A percentile compares a stretch with the other conserved stretches of the same genome.
Evolutionary conservation across 768 basidiomycete genomes (phyloP).

Genomic region (Hygrophorus pudorinus): DNA sequence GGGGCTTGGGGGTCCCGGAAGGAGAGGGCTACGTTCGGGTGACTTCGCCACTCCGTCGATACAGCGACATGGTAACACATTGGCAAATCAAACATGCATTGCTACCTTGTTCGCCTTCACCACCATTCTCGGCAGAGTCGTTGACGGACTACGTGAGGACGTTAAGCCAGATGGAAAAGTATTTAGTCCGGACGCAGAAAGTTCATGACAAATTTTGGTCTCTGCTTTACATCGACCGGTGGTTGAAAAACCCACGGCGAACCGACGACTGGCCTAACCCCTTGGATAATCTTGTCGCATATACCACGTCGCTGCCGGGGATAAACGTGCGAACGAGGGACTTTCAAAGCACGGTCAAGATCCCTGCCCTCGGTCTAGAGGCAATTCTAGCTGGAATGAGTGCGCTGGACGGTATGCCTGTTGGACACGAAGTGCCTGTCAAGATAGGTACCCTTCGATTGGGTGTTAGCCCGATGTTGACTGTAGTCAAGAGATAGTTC

Average conservation of each 20-base stretch:
- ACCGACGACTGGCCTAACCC: conserved; percentile 15
- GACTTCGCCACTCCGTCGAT: conserved; percentile 86
- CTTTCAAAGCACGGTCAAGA: conserved; percentile 10
- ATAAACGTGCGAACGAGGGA: conserved; percentile 8
- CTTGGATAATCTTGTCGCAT: conserved; percentile 16
- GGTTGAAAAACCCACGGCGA: conserved; percentile 20
- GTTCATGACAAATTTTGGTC: conserved; percentile 26
- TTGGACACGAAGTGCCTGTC: conserved; percentile 14
- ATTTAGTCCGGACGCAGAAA: conserved; percentile 19
- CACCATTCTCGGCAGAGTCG: conserved; percentile 36
- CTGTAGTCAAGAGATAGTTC: conserved; percentile 7
- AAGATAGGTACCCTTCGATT: conserved; percentile 18
- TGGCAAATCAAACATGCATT: conserved; percentile 90
- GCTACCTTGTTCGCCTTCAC: conserved; percentile 27
- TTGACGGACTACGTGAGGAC: conserved; percentile 33
- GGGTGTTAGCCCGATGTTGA: conserved; percentile 18
- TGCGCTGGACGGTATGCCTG: neutral
- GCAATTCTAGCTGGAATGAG: conserved; percentile 7
- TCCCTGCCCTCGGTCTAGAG: conserved; percentile 17
- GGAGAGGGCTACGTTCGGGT: conserved; percentile 75
- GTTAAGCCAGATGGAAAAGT: conserved; percentile 26
- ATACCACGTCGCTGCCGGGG: conserved; percentile 7
- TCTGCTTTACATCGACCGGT: conserved; percentile 27
- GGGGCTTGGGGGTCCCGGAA: conserved; percentile 53
- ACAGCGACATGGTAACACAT: conserved; percentile 69